phyloP scores from a whole-genome alignment of 345 rosid genomes.

The Gossypium sturtianum region DNA sequence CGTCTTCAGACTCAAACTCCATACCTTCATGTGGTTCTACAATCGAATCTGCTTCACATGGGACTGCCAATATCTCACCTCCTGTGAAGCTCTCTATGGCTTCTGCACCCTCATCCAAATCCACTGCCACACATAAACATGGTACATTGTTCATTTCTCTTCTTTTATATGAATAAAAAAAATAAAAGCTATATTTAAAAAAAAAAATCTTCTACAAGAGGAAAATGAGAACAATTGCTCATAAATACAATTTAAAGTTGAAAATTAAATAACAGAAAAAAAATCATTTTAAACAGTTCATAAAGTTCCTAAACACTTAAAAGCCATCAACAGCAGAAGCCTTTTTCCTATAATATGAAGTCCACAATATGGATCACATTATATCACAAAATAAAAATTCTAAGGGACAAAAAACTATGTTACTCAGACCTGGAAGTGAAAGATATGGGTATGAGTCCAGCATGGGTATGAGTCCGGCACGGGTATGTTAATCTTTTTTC shows the following conservation, averaged over 20 bases:
- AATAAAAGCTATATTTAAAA: too few relatives aligned
- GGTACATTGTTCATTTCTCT: background rate
- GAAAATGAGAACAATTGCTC: background rate
- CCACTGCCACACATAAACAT: slow-evolving; percentile 39
- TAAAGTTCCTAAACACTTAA: background rate
- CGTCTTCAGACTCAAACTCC: slow-evolving; percentile 87
- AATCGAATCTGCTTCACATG: slow-evolving; percentile 27
- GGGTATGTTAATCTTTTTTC: background rate
- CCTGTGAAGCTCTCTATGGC: slow-evolving; percentile 35
- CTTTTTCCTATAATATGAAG: background rate
- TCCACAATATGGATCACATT: background rate
- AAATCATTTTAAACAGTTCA: background rate
- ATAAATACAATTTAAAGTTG: background rate
- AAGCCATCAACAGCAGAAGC: background rate
- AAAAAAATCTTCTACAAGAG: background rate
- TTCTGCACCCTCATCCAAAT: slow-evolving; percentile 39
- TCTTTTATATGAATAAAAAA: background rate
- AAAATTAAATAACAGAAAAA: background rate
- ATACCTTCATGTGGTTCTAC: slow-evolving; percentile 71
- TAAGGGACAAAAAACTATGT: background rate
- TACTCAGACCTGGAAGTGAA: background rate
- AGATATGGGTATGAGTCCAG: background rate
- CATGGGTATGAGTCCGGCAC: background rate
- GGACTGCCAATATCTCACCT: slow-evolving; percentile 22
- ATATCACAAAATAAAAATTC: background rate